Evolutionary conservation across 352 stramenopile genomes (phyloP), one percentile per base, ranked within the genome.

Genomic region (Globisporangium okanoganense): DNA sequence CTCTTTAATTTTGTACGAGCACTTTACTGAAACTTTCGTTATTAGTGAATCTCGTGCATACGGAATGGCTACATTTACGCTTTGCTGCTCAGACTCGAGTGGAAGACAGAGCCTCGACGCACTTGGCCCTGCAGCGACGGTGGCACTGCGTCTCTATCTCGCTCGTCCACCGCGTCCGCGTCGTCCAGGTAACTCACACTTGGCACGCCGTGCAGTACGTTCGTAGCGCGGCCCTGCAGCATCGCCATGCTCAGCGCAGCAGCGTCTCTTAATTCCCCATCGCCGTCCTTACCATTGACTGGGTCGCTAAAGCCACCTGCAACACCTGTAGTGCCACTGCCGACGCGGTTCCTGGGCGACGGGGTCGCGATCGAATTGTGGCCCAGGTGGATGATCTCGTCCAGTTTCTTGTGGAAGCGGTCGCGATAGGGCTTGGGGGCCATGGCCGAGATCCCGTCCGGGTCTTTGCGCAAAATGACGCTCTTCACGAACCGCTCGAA

Each of bases 221-320:
- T 29, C 16, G 38, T 60, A 2, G 54, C 24, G 13, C 54, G 36
- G 18, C 41, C 54, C 13, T 51, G 24, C 41, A 60, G 96, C 94
- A 69, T 83, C 95, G 44, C 96, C 92, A 44, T 94, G 87, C 58
- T 92, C 85, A 94, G 65, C 73, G 76, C n/a, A 79, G 76, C 44
- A 92, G 77, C 64, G 81, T 96, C 14, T 82, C 94, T 24, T 35
- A 96, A 95, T 63, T 91, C 82, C 8, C 25, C 22, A 16, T 31
- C 25, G 16, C 35, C 24, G 5, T 52, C 5, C 0, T 14, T 16
- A 36, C 16, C 45, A 22, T 22, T 10, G 4, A 9, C 20, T 49
- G 7, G 43, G 18, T 49, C 44, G 24, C 24, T 24, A 35, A 52
- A 52, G 45, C 45, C 45, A 22, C 16, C 7, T 10, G 24, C 24